Evolutionary conservation across 2,329 filamentous ascomycete species (phyloP).

Genomic region (Corynespora cassiicola): DNA sequence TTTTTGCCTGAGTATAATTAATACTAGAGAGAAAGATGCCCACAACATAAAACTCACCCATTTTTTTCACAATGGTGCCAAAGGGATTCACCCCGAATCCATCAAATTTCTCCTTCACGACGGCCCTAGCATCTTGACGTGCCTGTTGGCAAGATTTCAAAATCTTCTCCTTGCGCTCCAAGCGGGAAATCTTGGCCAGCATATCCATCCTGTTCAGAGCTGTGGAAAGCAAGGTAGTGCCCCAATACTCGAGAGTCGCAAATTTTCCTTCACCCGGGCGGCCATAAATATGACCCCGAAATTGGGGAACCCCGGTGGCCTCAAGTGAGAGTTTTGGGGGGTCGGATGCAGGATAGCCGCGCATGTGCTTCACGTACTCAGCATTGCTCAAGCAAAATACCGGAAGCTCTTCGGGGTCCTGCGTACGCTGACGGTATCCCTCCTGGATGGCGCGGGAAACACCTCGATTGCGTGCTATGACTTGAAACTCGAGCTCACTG

Average conservation of each 20-base stretch:
- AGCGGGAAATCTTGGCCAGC: conserved; percentile 18
- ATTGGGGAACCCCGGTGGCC: conserved; percentile 21
- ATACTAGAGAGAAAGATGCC: too few relatives aligned
- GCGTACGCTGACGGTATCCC: conserved; percentile 18
- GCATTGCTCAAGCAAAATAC: conserved; percentile 26
- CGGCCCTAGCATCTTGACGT: too few relatives aligned
- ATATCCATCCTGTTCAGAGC: conserved; percentile 24
- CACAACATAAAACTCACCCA: too few relatives aligned
- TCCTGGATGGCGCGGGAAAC: conserved; percentile 8
- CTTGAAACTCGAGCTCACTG: too few relatives aligned
- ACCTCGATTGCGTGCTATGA: conserved; percentile 19
- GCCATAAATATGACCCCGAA: conserved; percentile 14
- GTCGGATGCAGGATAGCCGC: conserved; percentile 6
- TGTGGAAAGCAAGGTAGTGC: conserved; percentile 9
- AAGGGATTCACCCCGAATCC: too few relatives aligned
- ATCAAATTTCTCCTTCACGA: too few relatives aligned
- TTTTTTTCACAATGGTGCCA: too few relatives aligned
- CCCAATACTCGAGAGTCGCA: conserved; percentile 2
- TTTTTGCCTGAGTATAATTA: too few relatives aligned
- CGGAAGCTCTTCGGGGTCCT: conserved; percentile 13
- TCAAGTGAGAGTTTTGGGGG: conserved; percentile 13
- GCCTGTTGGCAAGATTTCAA: too few relatives aligned
- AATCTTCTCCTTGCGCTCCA: conserved; percentile 17
- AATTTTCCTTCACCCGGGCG: conserved; percentile 19
- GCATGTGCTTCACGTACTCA: conserved; percentile 21